A percentile compares a stretch with the other conserved stretches of the same genome.
Conservation (phyloP, 2,329 filamentous ascomycete species). For the Rhynchosporium secalis region DNA sequence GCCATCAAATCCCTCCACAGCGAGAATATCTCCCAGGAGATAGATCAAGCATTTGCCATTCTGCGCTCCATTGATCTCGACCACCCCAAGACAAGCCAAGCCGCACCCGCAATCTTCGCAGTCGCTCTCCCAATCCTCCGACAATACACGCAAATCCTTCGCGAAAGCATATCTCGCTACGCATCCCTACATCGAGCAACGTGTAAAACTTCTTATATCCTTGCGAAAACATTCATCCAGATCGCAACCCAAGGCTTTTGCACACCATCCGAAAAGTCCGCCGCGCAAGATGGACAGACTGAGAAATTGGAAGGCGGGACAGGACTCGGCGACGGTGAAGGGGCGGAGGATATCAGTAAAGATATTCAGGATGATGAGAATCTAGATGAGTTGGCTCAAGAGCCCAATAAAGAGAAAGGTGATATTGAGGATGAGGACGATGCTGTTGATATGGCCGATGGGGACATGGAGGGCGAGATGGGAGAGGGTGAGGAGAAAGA, state of each 20-base stretch:
- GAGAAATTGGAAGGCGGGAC: constrained; percentile 89
- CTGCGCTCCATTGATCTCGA: constrained; percentile 49
- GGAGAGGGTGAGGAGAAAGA: constrained; percentile 66
- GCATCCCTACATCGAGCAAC: constrained; percentile 67
- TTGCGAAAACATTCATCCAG: constrained; percentile 76
- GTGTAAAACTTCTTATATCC: constrained; percentile 71
- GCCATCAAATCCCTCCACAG: constrained; percentile 36
- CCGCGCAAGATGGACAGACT: constrained; percentile 66
- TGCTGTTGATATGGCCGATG: constrained; percentile 87
- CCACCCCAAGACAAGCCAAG: constrained; percentile 44
- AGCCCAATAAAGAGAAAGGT: constrained; percentile 62
- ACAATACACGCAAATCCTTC: constrained; percentile 67
- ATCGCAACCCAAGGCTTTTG: constrained; percentile 88
- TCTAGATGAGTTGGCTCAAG: constrained; percentile 84
- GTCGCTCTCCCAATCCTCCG: constrained; percentile 69
- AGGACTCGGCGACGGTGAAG: constrained; percentile 91
- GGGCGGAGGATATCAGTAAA: constrained; percentile 96
- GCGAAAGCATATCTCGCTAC: constrained; percentile 58
- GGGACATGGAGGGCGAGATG: constrained; percentile 86
- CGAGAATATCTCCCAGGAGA: constrained; percentile 35
- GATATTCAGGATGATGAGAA: constrained; percentile 94
- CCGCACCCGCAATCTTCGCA: constrained; percentile 59
- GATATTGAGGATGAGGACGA: constrained; percentile 80
- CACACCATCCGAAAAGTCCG: constrained; percentile 77
- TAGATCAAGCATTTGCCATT: constrained; percentile 47